Conservation (phyloP, 768 basidiomycete species). For the Ramaria sp. region DNA sequence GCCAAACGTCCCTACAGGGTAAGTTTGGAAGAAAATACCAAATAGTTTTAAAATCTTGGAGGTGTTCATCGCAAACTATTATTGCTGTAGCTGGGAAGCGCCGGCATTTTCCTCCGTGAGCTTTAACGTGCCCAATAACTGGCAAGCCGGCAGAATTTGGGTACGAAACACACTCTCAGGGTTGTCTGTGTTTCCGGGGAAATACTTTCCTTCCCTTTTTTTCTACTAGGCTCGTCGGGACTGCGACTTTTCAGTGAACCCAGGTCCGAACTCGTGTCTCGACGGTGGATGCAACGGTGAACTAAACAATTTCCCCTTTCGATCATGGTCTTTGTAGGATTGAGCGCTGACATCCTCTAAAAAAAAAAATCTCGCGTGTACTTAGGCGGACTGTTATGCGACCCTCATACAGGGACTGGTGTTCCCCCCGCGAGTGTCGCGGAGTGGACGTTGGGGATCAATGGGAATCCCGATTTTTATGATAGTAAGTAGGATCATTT, state of each 20-base stretch:
- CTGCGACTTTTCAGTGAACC: slow-evolving; percentile 47
- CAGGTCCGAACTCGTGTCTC: slow-evolving; percentile 44
- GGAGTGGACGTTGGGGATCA: slow-evolving; percentile 22
- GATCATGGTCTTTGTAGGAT: no score
- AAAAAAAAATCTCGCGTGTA: no score
- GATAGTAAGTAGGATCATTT: slow-evolving; percentile 22
- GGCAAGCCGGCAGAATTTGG: slow-evolving; percentile 59
- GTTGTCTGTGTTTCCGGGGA: no score
- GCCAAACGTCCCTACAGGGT: slow-evolving; percentile 39
- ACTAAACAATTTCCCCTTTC: no score
- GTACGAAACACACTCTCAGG: slow-evolving; percentile 23
- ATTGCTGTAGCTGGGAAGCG: slow-evolving; percentile 28
- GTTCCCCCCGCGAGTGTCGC: slow-evolving; percentile 24
- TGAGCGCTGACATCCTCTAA: no score
- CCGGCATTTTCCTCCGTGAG: slow-evolving; percentile 25
- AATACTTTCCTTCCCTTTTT: no score
- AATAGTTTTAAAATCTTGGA: slow-evolving; percentile 8
- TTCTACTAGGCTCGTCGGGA: slow-evolving; percentile 34
- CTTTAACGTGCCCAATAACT: slow-evolving; percentile 49
- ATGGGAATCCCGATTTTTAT: slow-evolving; percentile 21
- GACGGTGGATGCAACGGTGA: slow-evolving; percentile 54
- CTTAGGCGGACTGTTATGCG: slow-evolving; percentile 48
- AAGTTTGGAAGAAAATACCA: no score
- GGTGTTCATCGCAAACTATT: not conserved
- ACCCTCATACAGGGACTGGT: slow-evolving; percentile 35